Percentiles rank a stretch among this genome's conserved stretches.
Conservation (phyloP, 148 eudicot species). For the Gaultheria prostrata region DNA sequence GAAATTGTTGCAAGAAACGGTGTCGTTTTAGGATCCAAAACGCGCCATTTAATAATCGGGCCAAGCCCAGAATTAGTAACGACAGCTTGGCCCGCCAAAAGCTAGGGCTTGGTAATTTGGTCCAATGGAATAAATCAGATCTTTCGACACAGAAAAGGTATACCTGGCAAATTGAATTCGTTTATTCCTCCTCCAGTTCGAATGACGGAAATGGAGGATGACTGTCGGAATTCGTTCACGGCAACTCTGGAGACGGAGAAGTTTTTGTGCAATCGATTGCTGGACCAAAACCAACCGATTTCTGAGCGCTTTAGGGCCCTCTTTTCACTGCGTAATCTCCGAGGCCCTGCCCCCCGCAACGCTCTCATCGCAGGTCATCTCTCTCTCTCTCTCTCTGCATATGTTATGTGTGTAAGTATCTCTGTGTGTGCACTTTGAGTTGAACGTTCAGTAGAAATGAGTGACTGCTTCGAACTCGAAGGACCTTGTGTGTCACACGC, state of each 20-base stretch:
- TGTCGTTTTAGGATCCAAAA: background rate
- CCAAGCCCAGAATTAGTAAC: background rate
- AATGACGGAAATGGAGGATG: slow-evolving; percentile 10
- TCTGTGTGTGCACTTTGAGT: background rate
- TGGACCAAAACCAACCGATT: slow-evolving; percentile 62
- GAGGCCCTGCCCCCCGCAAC: slow-evolving; percentile 59
- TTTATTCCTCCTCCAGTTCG: no score
- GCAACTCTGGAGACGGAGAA: slow-evolving; percentile 58
- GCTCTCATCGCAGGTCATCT: slow-evolving; percentile 68
- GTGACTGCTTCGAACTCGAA: no score
- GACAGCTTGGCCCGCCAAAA: background rate
- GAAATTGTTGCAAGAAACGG: background rate
- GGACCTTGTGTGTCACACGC: background rate
- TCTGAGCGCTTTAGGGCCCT: slow-evolving; percentile 86
- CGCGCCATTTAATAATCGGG: background rate
- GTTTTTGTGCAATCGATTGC: slow-evolving; percentile 58
- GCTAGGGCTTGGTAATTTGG: background rate
- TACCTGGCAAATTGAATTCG: no score
- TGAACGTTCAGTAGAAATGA: background rate
- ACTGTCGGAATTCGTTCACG: slow-evolving; percentile 38
- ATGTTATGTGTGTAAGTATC: no score
- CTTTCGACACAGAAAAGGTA: no score
- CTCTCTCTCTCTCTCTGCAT: background rate
- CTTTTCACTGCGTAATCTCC: slow-evolving; percentile 85
- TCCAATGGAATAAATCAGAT: background rate